A percentile compares a stretch with the other conserved stretches of the same genome.
phyloP scores from a whole-genome alignment of 495 filamentous ascomycete species.

The Daldinia loculata region DNA sequence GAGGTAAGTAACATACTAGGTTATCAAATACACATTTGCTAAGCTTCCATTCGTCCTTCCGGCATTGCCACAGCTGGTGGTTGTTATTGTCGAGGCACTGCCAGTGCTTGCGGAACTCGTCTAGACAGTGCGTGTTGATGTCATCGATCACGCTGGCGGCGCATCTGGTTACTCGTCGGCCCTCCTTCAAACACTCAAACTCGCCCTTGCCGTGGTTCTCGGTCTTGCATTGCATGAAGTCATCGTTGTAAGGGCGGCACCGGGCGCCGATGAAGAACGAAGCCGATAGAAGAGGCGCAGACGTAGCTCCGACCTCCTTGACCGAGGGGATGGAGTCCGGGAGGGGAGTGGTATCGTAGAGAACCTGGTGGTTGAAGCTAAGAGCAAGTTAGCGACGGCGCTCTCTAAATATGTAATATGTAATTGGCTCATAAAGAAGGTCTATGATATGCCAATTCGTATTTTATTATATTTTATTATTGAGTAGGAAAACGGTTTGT shows the following conservation, averaged over 20 bases:
- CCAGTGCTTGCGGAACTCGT: constrained; percentile 92
- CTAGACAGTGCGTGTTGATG: constrained; percentile 92
- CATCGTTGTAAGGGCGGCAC: constrained; percentile 95
- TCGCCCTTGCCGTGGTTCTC: constrained; percentile 88
- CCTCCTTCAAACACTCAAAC: constrained; percentile 94
- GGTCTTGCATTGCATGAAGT: constrained; percentile 99
- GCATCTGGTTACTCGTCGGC: constrained; percentile 93
- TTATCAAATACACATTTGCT: constrained; percentile 96
- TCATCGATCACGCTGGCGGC: constrained; percentile 96
- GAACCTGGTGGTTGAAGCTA: constrained; percentile 92
- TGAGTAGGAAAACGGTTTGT: neutral
- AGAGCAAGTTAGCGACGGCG: constrained; percentile 31
- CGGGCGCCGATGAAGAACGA: constrained; percentile 97
- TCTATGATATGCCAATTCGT: constrained; percentile 36
- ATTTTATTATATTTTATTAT: neutral
- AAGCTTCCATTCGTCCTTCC: constrained; percentile 77
- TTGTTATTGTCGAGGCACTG: constrained; percentile 96
- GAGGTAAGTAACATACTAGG: constrained; percentile 67
- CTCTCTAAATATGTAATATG: constrained; percentile 9
- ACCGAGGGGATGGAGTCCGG: constrained; percentile 90
- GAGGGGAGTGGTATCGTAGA: constrained; percentile 96
- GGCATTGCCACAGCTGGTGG: constrained; percentile 93
- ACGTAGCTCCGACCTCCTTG: constrained; percentile 87
- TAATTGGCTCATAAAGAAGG: constrained; percentile 13
- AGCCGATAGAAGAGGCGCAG: constrained; percentile 88